Evolutionary conservation across 225 moss, liverwort and hornwort genomes (phyloP), one percentile per base, ranked within the genome.

Genomic region (Pseudoscleropodium purum): DNA sequence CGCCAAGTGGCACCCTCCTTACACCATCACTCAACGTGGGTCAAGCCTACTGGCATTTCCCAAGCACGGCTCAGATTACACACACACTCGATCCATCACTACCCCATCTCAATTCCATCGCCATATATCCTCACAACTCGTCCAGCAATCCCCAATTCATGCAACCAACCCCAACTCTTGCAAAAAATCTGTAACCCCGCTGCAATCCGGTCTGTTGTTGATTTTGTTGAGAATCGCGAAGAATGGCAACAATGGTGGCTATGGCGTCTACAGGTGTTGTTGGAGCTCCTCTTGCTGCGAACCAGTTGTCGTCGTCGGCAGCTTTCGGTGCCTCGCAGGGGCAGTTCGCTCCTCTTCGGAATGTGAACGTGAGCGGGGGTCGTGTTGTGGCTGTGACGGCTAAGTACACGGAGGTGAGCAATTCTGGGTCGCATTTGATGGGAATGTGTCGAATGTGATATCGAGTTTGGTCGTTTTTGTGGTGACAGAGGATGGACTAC

Each of bases 271-370:
- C 84, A 11, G 79, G 90, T 34, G 45, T 90, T 47, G 83, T 85
- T 41, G 90, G 89, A 37, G 91, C 92, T 39, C 91, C 92, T 5
- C 52, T 77, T 27, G 84, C 74, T 34, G 79, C 82, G 11, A 52
- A 29, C 25, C 89, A 79, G 83, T 47, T 93, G 74, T 91, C 94
- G 13, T 91, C 91, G 5, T 82, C 92, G 79, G 85, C 89, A 45
- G 86, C 85, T 27, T 92, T 91, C 59, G 90, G 94, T 7, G 49
- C 67, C 1, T 86, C 92, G 59, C 93, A 80, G 84, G 25, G 54
- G 34, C 94, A 91, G 89, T 90, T 92, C 39, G 91, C 91, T 27
- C 94, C 94, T 11, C 36, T 92, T 23, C 90, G 91, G 51, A 90
- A 57, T 31, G 91, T 88, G 56, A 88, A 25, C 7, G 52, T 86